phyloP scores from a whole-genome alignment of 2,329 filamentous ascomycete genomes.

The Hypoxylon sp. region DNA sequence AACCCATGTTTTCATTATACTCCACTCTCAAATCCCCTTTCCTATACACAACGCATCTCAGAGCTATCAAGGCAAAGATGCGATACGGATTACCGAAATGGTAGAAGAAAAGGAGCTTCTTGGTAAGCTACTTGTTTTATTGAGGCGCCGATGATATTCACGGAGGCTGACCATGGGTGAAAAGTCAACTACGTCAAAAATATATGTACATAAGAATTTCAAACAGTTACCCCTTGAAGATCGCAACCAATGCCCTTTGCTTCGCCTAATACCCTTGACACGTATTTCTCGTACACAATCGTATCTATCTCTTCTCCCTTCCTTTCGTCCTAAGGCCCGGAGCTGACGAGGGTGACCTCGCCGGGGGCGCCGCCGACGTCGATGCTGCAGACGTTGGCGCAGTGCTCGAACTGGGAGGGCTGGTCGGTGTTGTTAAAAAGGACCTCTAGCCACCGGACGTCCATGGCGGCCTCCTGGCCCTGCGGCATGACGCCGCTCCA shows the following conservation, averaged over 20 bases:
- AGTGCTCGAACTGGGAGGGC: slow-evolving; percentile 24
- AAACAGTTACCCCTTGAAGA: too few species aligned
- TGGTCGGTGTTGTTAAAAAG: slow-evolving; percentile 57
- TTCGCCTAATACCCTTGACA: too few species aligned
- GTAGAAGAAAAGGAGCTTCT: neutral
- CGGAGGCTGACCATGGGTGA: too few species aligned
- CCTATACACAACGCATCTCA: neutral
- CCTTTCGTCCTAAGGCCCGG: slow-evolving; percentile 3
- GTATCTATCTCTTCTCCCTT: neutral
- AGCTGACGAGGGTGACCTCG: slow-evolving; percentile 35
- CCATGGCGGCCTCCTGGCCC: slow-evolving; percentile 59
- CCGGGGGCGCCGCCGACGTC: slow-evolving; percentile 26
- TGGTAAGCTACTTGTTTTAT: too few species aligned
- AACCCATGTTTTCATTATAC: too few species aligned
- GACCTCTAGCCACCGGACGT: slow-evolving; percentile 71
- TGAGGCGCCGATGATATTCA: too few species aligned
- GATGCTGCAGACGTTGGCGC: slow-evolving; percentile 46
- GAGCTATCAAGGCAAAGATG: too few species aligned
- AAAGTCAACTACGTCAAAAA: too few species aligned
- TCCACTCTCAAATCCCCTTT: neutral
- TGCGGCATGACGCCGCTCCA: slow-evolving; percentile 67
- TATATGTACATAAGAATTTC: too few species aligned
- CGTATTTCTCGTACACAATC: too few species aligned
- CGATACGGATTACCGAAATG: neutral
- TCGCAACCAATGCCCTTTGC: too few species aligned